These are phyloP conservation scores for Umbelopsis sp. DNA, from an alignment of 371 early-diverging fungal species.

Conservation along the genomic window DNA sequence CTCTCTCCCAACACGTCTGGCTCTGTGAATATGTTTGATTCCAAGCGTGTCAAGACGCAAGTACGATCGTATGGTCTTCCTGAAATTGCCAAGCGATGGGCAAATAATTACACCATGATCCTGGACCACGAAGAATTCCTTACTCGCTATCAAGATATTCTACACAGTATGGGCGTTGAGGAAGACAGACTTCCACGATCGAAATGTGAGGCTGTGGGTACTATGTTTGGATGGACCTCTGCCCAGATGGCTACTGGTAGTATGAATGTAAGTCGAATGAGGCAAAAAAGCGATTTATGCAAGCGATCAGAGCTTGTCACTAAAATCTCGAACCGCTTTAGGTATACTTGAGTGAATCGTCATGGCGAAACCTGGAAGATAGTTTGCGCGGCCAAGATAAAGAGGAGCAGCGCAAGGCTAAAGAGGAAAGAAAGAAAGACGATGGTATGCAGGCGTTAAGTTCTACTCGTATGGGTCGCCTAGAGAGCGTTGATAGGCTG, in stretches of 20 bases:
- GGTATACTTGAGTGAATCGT: conserved; percentile 73
- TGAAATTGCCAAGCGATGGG: conserved; percentile 51
- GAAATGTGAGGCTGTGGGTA: conserved; percentile 61
- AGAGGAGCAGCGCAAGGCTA: conserved; percentile 45
- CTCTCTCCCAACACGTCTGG: conserved; percentile 71
- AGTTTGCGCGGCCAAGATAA: conserved; percentile 55
- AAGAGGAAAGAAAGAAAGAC: conserved; percentile 32
- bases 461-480: conserved; percentile 21
- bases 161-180: conserved; percentile 51
- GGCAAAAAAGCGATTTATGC: too few relatives aligned
- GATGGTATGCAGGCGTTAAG: conserved; percentile 22
- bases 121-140: conserved; percentile 68
- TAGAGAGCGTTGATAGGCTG: conserved; percentile 37
- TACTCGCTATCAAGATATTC: conserved; percentile 66
- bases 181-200: conserved; percentile 43
- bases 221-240: conserved; percentile 67
- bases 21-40: conserved; percentile 57
- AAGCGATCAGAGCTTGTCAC: too few relatives aligned
- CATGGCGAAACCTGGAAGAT: conserved; percentile 77
- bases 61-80: conserved; percentile 54
- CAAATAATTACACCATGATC: conserved; percentile 58
- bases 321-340: conserved; percentile 24
- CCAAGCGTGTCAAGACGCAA: conserved; percentile 61
- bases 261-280: conserved; percentile 38
- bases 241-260: conserved; percentile 74